These are phyloP conservation scores for Monosporascus sp. DNA, from an alignment of 2,329 filamentous ascomycete species.

Conservation along the genomic window DNA sequence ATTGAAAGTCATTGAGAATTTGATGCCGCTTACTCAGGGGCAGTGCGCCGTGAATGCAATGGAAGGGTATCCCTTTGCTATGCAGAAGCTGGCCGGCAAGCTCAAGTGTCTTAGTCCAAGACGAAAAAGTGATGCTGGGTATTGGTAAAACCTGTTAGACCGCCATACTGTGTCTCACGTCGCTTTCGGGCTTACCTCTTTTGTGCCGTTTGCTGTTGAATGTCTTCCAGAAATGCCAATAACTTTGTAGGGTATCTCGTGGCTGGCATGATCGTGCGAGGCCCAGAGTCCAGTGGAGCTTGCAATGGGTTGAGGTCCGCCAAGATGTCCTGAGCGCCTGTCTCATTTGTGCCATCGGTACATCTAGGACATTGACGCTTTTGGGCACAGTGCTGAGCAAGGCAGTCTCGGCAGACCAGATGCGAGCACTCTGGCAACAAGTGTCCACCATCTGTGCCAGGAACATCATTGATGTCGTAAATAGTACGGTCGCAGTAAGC, in stretches of 20 bases:
- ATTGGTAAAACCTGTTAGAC: not conserved
- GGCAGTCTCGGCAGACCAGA: not conserved
- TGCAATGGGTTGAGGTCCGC: too few species aligned
- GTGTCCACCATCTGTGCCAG: not conserved
- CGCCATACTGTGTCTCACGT: too few species aligned
- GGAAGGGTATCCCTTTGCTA: not conserved
- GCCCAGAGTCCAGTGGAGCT: too few species aligned
- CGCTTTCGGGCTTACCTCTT: too few species aligned
- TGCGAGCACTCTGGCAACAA: not conserved
- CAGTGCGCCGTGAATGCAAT: not conserved
- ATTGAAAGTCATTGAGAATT: not conserved
- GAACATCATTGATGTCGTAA: not conserved
- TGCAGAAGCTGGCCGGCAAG: not conserved
- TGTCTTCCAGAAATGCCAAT: not conserved
- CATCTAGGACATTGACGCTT: too few species aligned
- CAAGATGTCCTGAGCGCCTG: too few species aligned
- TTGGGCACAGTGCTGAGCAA: too few species aligned
- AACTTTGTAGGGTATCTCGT: not conserved
- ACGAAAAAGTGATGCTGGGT: constrained; percentile 5
- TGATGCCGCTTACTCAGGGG: not conserved
- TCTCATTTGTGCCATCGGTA: too few species aligned
- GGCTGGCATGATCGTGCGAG: not conserved
- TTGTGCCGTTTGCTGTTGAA: not conserved
- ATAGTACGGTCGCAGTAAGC: not conserved
- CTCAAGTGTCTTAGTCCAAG: constrained; percentile 2